Evolutionary conservation across 257 asterid genomes (phyloP).

Genomic region (Orobanche coerulescens): DNA sequence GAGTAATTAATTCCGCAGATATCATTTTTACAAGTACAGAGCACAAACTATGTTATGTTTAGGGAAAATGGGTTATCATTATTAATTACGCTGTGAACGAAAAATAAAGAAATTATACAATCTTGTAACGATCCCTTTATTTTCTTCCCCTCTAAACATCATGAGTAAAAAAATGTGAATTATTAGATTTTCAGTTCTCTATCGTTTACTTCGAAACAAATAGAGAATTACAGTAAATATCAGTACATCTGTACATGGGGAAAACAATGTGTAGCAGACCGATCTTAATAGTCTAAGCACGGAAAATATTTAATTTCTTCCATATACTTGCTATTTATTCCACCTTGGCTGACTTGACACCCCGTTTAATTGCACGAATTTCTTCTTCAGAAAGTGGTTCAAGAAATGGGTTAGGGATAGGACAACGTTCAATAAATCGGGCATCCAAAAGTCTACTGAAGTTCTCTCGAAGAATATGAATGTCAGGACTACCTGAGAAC

Average conservation of each 20-base stretch:
- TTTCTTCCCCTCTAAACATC: background rate
- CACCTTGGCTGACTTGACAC: constrained; percentile 53
- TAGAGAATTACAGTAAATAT: background rate
- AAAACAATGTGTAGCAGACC: background rate
- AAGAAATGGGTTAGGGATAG: constrained; percentile 75
- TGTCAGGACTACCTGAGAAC: constrained; percentile 44
- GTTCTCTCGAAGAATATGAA: constrained; percentile 34
- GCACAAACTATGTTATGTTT: background rate
- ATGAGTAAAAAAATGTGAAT: background rate
- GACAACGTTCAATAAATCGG: constrained; percentile 80
- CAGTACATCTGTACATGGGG: background rate
- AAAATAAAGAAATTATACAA: background rate
- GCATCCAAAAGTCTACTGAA: constrained; percentile 56
- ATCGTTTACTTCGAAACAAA: background rate
- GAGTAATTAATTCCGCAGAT: background rate
- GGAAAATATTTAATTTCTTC: background rate
- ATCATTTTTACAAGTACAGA: constrained; percentile 8
- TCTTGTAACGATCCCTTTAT: background rate
- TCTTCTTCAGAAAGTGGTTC: constrained; percentile 49
- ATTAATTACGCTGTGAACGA: background rate
- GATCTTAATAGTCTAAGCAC: background rate
- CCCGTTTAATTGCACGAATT: constrained; percentile 37
- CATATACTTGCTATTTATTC: background rate
- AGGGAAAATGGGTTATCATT: background rate
- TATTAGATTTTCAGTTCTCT: background rate